Evolutionary conservation across 2,329 filamentous ascomycete genomes (phyloP).

Genomic region (Hypoxylon sp.): DNA sequence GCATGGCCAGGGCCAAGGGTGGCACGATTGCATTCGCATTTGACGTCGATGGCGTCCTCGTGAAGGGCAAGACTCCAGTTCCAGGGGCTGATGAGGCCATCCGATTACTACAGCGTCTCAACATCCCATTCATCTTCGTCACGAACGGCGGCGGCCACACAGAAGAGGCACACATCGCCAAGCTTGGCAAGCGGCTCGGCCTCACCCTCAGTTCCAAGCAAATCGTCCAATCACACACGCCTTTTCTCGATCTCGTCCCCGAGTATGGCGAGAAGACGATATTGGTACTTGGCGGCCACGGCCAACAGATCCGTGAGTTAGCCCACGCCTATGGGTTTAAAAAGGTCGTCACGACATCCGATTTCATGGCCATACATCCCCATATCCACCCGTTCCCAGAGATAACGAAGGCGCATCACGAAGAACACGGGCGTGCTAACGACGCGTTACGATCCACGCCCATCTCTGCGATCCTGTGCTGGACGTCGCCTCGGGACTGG

Average conservation of each 20-base stretch:
- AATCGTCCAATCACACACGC: slow-evolving; percentile 82
- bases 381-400: slow-evolving; percentile 56
- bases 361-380: slow-evolving; percentile 48
- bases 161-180: slow-evolving; percentile 72
- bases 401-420: slow-evolving; percentile 54
- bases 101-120: slow-evolving; percentile 69
- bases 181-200: slow-evolving; percentile 66
- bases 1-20: slow-evolving; percentile 15
- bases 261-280: slow-evolving; percentile 66
- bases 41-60: slow-evolving; percentile 72
- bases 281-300: slow-evolving; percentile 67
- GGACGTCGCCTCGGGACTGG: slow-evolving; percentile 56
- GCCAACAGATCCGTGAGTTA: slow-evolving; percentile 51
- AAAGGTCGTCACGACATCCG: slow-evolving; percentile 58
- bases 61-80: slow-evolving; percentile 74
- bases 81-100: slow-evolving; percentile 74
- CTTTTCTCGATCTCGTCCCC: slow-evolving; percentile 71
- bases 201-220: slow-evolving; percentile 63
- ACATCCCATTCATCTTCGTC: slow-evolving; percentile 79
- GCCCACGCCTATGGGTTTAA: slow-evolving; percentile 55
- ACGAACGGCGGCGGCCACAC: slow-evolving; percentile 81
- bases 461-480: slow-evolving; percentile 56
- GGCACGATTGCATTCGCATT: slow-evolving; percentile 53
- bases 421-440: slow-evolving; percentile 56
- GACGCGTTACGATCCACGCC: slow-evolving; percentile 35